Conservation (phyloP, 257 asterid genomes). For the Craterostigma plantagineum region DNA sequence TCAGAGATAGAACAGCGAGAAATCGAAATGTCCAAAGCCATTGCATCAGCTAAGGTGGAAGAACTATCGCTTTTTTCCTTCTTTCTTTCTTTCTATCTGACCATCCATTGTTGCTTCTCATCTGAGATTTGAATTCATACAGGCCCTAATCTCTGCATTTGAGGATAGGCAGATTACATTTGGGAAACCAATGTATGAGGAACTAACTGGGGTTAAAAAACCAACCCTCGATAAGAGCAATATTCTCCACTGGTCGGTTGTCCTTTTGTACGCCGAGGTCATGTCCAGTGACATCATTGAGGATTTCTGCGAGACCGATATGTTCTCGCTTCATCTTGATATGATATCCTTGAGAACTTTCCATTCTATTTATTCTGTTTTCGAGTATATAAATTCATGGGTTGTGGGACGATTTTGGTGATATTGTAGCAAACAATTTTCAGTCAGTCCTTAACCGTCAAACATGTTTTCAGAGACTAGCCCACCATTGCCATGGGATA, state of each 20-base stretch:
- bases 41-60: conserved; percentile 53
- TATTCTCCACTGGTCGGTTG: conserved; percentile 89
- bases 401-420: too few species aligned
- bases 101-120: conserved; percentile 12
- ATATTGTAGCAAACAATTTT: background rate
- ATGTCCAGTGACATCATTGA: conserved; percentile 90
- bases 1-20: conserved; percentile 32
- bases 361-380: background rate
- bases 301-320: conserved; percentile 86
- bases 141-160: conserved; percentile 59
- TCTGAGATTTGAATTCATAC: conserved; percentile 12
- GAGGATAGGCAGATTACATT: conserved; percentile 48
- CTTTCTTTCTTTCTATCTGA: conserved; percentile 6
- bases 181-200: conserved; percentile 77
- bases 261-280: conserved; percentile 71
- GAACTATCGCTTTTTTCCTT: too few species aligned
- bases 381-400: too few species aligned
- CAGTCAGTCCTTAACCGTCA: conserved; percentile 39
- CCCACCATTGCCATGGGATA: conserved; percentile 81
- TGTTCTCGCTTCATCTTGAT: conserved; percentile 61
- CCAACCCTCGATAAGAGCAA: conserved; percentile 51
- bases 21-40: conserved; percentile 43
- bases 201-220: conserved; percentile 64
- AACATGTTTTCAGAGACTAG: conserved; percentile 74
- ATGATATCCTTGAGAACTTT: conserved; percentile 52